Evolutionary conservation across 805 yeast genomes (phyloP).

Genomic region (Brettanomyces sp.): DNA sequence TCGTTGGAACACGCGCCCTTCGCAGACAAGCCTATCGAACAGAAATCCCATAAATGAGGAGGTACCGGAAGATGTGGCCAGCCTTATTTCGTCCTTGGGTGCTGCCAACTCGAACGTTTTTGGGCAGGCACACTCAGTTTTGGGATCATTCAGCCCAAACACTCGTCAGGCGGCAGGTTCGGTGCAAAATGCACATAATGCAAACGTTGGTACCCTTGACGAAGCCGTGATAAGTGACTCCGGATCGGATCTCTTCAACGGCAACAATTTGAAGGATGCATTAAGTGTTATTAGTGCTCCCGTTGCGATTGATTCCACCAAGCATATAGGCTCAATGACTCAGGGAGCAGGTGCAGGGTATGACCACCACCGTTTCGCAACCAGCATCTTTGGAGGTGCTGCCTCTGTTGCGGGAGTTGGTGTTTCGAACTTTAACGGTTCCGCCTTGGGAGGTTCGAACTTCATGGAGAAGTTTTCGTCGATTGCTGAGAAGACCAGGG

Average conservation of each 20-base stretch:
- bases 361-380: conserved; percentile 22
- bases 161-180: conserved; percentile 2
- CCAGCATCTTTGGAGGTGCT: conserved; percentile 39
- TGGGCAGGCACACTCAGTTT: conserved; percentile 18
- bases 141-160: conserved; percentile 8
- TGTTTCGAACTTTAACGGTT: conserved; percentile 18
- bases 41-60: neutral
- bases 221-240: conserved; percentile 22
- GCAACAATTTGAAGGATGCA: conserved; percentile 18
- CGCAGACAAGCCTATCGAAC: no score
- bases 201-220: conserved; percentile 11
- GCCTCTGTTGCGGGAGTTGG: conserved; percentile 48
- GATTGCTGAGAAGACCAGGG: conserved; percentile 63
- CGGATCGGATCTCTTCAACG: conserved; percentile 21
- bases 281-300: conserved; percentile 26
- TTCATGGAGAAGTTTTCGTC: conserved; percentile 56
- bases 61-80: conserved; percentile 20
- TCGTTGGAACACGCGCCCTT: conserved; percentile 21
- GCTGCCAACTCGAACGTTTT: conserved; percentile 16
- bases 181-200: neutral
- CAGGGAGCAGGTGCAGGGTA: conserved; percentile 7
- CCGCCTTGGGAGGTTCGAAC: conserved; percentile 21
- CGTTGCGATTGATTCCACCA: conserved; percentile 4
- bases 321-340: neutral
- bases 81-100: conserved; percentile 24